These are phyloP conservation scores for Chaetomiaceae sp. DNA, from an alignment of 2,329 filamentous ascomycete genomes.

Conservation along the genomic window DNA sequence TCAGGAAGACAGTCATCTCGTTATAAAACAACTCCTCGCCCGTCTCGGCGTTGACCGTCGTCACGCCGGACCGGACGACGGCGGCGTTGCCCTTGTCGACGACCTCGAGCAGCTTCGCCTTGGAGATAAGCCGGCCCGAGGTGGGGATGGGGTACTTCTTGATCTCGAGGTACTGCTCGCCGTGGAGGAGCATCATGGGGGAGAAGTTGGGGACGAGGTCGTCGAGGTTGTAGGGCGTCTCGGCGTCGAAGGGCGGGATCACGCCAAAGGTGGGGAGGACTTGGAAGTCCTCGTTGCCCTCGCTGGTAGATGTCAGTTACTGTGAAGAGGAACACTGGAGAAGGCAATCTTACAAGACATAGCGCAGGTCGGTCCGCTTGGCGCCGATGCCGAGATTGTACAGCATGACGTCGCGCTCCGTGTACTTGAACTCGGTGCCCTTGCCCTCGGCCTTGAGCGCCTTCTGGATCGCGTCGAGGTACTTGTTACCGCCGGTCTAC, in stretches of 20 bases:
- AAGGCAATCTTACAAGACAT: slow-evolving; percentile 60
- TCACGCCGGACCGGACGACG: slow-evolving; percentile 73
- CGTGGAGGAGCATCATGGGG: slow-evolving; percentile 97
- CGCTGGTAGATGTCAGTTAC: slow-evolving; percentile 38
- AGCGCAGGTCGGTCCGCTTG: slow-evolving; percentile 79
- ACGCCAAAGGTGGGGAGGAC: slow-evolving; percentile 93
- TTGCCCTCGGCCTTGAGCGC: slow-evolving; percentile 66
- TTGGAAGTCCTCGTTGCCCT: slow-evolving; percentile 89
- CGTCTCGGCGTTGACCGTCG: slow-evolving; percentile 77
- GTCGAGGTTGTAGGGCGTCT: slow-evolving; percentile 72
- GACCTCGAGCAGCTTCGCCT: slow-evolving; percentile 82
- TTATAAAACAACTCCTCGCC: slow-evolving; percentile 96
- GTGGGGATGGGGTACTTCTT: slow-evolving; percentile 90
- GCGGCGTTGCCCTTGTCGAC: slow-evolving; percentile 93
- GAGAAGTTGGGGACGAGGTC: slow-evolving; percentile 93
- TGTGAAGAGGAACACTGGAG: background rate
- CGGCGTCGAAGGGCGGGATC: slow-evolving; percentile 85
- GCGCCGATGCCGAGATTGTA: slow-evolving; percentile 95
- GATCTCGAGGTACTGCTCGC: slow-evolving; percentile 96
- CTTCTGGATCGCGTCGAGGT: slow-evolving; percentile 69
- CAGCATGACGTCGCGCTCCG: slow-evolving; percentile 83
- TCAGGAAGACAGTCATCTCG: slow-evolving; percentile 87
- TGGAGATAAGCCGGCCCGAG: slow-evolving; percentile 68
- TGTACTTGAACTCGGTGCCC: slow-evolving; percentile 75
- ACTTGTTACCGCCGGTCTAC: slow-evolving; percentile 45